Base-by-base conservation (phyloP, 257 asterid genomes). In the Coffea canephora region DNA sequence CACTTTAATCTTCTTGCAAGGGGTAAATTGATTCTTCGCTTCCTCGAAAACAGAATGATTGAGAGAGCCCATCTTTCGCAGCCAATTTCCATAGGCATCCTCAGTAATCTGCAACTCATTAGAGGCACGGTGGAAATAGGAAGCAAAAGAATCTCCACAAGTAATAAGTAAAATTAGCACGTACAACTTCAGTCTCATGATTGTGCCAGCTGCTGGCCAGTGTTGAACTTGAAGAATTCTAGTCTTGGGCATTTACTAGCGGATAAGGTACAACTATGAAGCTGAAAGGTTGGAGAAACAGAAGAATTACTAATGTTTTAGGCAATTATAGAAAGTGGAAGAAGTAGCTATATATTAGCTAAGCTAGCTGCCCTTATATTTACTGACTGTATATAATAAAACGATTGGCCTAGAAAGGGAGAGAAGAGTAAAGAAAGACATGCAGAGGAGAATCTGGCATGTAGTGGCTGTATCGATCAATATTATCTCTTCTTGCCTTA, bases 1-100 rank as follows among this genome's bases (percentile, higher is more conserved):
- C 72, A 94, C 98, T 73, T 81, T 87, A 49, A 91, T 90, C 11
- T 31, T 77, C 83, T 81, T 90, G 88, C 98, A 94, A 61, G 93
- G 90, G 73, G 82, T 79, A 34, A 88, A 82, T 25, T 86, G 84
- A 84, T 88, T 93, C 84, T 91, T 89, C 68, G 89, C 91, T 79
- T 89, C 92, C 43, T 82, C 31, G 64, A 84, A 85, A 5, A 75
- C 39, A 8, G 97, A 87, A 61, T 85, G 96, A 84, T 90, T 91
- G 62, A 87, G 87, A 67, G 87, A 77, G 46, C 89, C 82, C 87
- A 90, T 89, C 8, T 65, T 55, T n/a, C 77, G 86, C 52, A 94
- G 83, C 98, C 98, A 94, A 46, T 86, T 83, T 52, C 86, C 39
- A 88, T 91, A 93, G 66, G 79, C 87, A 50, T 85, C 45, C 57